Percentiles rank a stretch among this genome's conserved stretches.
These are phyloP conservation scores for Eucalyptus cladocalyx DNA, from an alignment of 345 rosid genomes.

Conservation along the genomic window DNA sequence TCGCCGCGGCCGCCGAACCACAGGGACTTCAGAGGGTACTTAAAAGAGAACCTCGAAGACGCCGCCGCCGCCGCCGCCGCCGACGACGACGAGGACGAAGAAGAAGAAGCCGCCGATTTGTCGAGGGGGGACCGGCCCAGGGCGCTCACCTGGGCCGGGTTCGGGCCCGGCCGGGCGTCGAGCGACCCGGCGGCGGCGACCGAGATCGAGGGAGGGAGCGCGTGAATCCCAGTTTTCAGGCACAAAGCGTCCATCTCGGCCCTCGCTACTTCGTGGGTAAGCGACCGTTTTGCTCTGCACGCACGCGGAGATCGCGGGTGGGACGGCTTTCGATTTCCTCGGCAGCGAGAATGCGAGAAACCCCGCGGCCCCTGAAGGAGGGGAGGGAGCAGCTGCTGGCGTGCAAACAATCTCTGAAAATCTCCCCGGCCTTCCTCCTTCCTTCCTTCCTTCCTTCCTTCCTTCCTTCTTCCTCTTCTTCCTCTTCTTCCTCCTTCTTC, in stretches of 20 bases:
- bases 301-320: neutral
- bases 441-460: neutral
- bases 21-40: slow-evolving; percentile 37
- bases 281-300: neutral
- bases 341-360: neutral
- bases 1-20: slow-evolving; percentile 22
- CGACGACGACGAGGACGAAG: neutral
- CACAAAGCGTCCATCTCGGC: slow-evolving; percentile 35
- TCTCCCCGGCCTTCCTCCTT: neutral
- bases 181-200: slow-evolving; percentile 6
- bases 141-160: slow-evolving; percentile 29
- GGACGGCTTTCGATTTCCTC: neutral
- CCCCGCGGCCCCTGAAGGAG: neutral
- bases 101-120: slow-evolving; percentile 1
- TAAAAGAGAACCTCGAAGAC: slow-evolving; percentile 31
- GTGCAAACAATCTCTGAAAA: neutral
- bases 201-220: slow-evolving; percentile 39
- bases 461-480: neutral
- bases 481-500: neutral
- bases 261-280: neutral
- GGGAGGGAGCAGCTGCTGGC: neutral
- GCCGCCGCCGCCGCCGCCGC: neutral
- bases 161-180: slow-evolving; percentile 29
- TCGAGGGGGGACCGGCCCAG: slow-evolving; percentile 27
- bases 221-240: slow-evolving; percentile 43